Conservation (phyloP, 1,284 basidiomycete genomes). For the Ceratorhiza oryzae-sativae region DNA sequence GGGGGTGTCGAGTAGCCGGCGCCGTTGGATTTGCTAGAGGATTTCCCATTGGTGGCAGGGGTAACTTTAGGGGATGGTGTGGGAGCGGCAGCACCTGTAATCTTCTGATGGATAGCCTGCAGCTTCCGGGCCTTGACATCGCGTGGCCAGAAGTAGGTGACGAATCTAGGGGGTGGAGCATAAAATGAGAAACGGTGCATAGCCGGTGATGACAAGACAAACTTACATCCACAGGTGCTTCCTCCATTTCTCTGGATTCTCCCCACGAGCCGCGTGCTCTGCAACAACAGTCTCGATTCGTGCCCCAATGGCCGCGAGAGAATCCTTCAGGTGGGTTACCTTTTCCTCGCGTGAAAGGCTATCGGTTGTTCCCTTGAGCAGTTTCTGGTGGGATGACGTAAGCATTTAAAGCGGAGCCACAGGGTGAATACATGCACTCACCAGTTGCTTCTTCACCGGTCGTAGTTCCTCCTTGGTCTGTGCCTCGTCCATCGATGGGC, state of each 20-base stretch:
- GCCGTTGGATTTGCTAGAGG: slow-evolving; percentile 29
- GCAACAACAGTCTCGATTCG: slow-evolving; percentile 88
- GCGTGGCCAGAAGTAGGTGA: slow-evolving; percentile 96
- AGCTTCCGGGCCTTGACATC: slow-evolving; percentile 91
- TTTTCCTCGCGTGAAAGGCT: slow-evolving; percentile 94
- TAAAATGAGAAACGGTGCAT: slow-evolving; percentile 38
- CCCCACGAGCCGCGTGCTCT: slow-evolving; percentile 75
- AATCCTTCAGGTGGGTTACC: slow-evolving; percentile 94
- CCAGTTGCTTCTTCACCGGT: slow-evolving; percentile 96
- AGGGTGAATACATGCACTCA: slow-evolving; percentile 53
- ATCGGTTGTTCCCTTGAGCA: slow-evolving; percentile 90
- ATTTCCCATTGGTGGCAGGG: slow-evolving; percentile 28
- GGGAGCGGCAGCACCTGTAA: slow-evolving; percentile 61
- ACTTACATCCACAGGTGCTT: slow-evolving; percentile 96
- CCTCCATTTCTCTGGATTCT: slow-evolving; percentile 85
- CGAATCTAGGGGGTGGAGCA: slow-evolving; percentile 64
- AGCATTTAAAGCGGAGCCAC: slow-evolving; percentile 14
- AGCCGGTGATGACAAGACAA: not conserved
- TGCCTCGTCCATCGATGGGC: slow-evolving; percentile 95
- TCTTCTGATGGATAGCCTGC: slow-evolving; percentile 92
- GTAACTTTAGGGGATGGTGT: slow-evolving; percentile 33
- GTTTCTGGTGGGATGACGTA: slow-evolving; percentile 66
- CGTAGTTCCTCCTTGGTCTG: slow-evolving; percentile 95
- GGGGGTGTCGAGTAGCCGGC: slow-evolving; percentile 29
- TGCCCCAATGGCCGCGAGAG: slow-evolving; percentile 90